Evolutionary conservation across 768 basidiomycete species (phyloP), one percentile per base, ranked within the genome.

Genomic region (Calocybe indica): DNA sequence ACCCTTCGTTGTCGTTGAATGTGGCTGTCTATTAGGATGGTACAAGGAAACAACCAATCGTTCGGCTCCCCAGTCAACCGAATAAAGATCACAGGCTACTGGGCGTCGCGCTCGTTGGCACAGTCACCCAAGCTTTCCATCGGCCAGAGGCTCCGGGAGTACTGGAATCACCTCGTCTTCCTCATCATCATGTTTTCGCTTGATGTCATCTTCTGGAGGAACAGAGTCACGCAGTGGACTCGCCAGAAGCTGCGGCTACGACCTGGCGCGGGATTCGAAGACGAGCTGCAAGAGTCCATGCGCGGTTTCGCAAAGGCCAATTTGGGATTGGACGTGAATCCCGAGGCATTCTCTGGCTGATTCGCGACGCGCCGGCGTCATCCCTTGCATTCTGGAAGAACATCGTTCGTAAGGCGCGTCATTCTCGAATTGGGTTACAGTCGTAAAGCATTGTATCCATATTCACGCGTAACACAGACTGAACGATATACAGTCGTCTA

Each of bases 61-160:
- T 79, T 94, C 34, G 87, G 88, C 10, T 88, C 88, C 2, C 92
- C 92, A 0, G 87, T 92, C 0, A 93, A 94, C 59, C 80, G 92
- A 13, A 84, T 96, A 67, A 92, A 91, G 63, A 87, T 94, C 46
- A 90, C 87, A 0, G 92, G 88, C 0, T 79, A 78, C 60, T 90
- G 82, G 79, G 92, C 90, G 28, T 83, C 88, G 4, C 72, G 75
- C 15, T 84, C 86, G 4, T 72, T 87, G 5, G 65, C 73, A 7
- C 65, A 68, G n/a, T 65, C 71, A 29, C 55, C 69, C 11, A 55
- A 72, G 49, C 70, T 80, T 31, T 52, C 71, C 11, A 49, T 78
- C 40, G 43, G 55, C 3, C 62, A 70, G 38, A 73, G 78, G 4
- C 34, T 78, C 1, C 61, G 60, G 36, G 83, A 84, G 58, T 77